Evolutionary conservation across 2,329 filamentous ascomycete genomes (phyloP).

Genomic region (Fusarium globosum): DNA sequence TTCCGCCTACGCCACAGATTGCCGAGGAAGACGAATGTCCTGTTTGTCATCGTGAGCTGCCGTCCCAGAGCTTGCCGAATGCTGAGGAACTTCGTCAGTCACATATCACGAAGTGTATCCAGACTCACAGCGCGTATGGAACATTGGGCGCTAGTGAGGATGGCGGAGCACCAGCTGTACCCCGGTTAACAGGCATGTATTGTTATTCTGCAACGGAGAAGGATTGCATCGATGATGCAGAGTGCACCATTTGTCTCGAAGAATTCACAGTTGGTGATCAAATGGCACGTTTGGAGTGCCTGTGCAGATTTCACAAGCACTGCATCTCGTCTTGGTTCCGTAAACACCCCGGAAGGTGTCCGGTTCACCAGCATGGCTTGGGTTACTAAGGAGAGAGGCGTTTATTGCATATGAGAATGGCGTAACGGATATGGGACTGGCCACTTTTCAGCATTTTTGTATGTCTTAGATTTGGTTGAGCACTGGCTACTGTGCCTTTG

Average conservation of each 20-base stretch:
- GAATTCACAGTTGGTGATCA: conserved; percentile 70
- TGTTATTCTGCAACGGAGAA: conserved; percentile 74
- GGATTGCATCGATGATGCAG: conserved; percentile 74
- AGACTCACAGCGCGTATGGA: conserved; percentile 63
- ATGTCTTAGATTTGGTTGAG: conserved; percentile 34
- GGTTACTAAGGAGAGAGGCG: conserved; percentile 55
- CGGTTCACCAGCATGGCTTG: conserved; percentile 73
- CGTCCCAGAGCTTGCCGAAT: conserved; percentile 64
- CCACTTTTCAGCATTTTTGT: conserved; percentile 25
- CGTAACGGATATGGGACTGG: conserved; percentile 23
- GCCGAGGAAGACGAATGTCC: conserved; percentile 84
- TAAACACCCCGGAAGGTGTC: conserved; percentile 70
- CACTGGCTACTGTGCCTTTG: conserved; percentile 27
- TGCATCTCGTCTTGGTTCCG: conserved; percentile 74
- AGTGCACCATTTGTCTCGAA: conserved; percentile 76
- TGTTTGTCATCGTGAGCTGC: conserved; percentile 78
- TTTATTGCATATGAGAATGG: conserved; percentile 39
- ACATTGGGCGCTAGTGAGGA: conserved; percentile 46
- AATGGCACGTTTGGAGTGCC: conserved; percentile 75
- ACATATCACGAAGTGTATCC: conserved; percentile 70
- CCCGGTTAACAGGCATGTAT: conserved; percentile 69
- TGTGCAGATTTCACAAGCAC: conserved; percentile 71
- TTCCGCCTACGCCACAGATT: conserved; percentile 61
- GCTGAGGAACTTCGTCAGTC: conserved; percentile 66
- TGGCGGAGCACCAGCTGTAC: conserved; percentile 47